Percentiles rank a stretch among this genome's conserved stretches.
phyloP scores from a whole-genome alignment of 805 yeast species.

The Metschnikowia vanudenii region DNA sequence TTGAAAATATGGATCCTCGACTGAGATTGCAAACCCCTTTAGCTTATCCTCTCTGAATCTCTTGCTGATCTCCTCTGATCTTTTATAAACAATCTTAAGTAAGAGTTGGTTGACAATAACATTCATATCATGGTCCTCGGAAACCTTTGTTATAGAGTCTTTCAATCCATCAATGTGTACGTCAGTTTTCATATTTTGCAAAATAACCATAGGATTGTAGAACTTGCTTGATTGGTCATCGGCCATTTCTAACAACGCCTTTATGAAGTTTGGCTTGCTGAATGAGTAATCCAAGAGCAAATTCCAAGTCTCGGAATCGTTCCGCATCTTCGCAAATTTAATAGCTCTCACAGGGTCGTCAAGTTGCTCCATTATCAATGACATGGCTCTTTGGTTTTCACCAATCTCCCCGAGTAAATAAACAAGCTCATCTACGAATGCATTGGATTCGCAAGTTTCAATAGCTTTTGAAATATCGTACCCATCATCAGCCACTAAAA shows the following conservation, averaged over 20 bases:
- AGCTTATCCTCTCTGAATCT: constrained; percentile 22
- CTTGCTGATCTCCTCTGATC: constrained; percentile 30
- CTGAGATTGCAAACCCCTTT: constrained; percentile 30
- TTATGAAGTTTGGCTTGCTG: constrained; percentile 72
- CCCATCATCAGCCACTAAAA: constrained; percentile 56
- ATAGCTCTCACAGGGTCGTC: constrained; percentile 82
- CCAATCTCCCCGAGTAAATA: constrained; percentile 82
- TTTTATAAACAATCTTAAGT: constrained; percentile 32
- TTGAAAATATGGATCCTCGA: constrained; percentile 14
- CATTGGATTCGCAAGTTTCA: constrained; percentile 53
- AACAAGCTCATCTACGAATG: constrained; percentile 68
- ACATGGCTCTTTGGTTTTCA: constrained; percentile 70
- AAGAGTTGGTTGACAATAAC: constrained; percentile 55
- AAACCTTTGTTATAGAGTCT: constrained; percentile 57
- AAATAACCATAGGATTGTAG: constrained; percentile 65
- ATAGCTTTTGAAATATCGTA: constrained; percentile 72
- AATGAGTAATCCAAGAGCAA: constrained; percentile 68
- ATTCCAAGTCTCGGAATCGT: constrained; percentile 80
- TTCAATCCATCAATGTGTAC: constrained; percentile 66
- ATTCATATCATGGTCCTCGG: constrained; percentile 58
- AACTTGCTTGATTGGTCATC: constrained; percentile 48
- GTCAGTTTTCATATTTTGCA: constrained; percentile 60
- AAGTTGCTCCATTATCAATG: constrained; percentile 70
- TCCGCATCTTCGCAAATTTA: constrained; percentile 64
- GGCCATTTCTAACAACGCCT: constrained; percentile 66